Conservation (phyloP, 1,139 yeast species). For the Schwanniomyces etchellsii region DNA sequence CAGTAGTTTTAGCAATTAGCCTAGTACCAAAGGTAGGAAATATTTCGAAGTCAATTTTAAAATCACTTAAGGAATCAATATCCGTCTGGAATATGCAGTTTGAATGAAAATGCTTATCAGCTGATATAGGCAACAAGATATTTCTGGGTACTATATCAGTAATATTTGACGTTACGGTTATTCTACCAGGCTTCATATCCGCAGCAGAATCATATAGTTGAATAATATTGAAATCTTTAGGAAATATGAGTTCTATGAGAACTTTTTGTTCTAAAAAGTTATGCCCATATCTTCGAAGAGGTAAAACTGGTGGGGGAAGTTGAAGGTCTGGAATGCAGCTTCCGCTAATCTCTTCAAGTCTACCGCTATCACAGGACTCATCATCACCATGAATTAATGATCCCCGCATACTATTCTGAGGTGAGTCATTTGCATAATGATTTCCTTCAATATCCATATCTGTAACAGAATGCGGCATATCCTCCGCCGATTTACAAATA, state of each 20-base stretch:
- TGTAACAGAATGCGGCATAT: background rate
- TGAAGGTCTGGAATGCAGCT: slow-evolving; percentile 87
- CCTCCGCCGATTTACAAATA: slow-evolving; percentile 12
- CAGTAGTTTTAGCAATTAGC: slow-evolving; percentile 83
- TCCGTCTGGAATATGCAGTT: slow-evolving; percentile 85
- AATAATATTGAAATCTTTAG: slow-evolving; percentile 51
- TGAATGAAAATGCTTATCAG: slow-evolving; percentile 46
- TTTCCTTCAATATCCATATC: slow-evolving; percentile 1
- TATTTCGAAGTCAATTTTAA: slow-evolving; percentile 82
- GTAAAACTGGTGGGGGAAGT: slow-evolving; percentile 93
- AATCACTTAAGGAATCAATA: slow-evolving; percentile 56
- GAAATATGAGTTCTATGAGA: slow-evolving; percentile 67
- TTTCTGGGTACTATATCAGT: slow-evolving; percentile 82
- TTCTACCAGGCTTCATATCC: slow-evolving; percentile 46
- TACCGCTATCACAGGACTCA: slow-evolving; percentile 37
- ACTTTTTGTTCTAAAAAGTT: slow-evolving; percentile 88
- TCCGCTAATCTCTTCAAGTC: slow-evolving; percentile 29
- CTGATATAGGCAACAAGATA: slow-evolving; percentile 71
- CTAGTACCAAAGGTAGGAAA: slow-evolving; percentile 95
- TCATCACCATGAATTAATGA: slow-evolving; percentile 32
- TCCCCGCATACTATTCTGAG: slow-evolving; percentile 5
- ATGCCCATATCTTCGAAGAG: slow-evolving; percentile 90
- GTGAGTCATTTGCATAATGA: slow-evolving; percentile 1
- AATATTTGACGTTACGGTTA: slow-evolving; percentile 69
- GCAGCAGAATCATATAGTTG: slow-evolving; percentile 42